Evolutionary conservation across 768 basidiomycete species (phyloP).

Genomic region (Lentinula sp.): DNA sequence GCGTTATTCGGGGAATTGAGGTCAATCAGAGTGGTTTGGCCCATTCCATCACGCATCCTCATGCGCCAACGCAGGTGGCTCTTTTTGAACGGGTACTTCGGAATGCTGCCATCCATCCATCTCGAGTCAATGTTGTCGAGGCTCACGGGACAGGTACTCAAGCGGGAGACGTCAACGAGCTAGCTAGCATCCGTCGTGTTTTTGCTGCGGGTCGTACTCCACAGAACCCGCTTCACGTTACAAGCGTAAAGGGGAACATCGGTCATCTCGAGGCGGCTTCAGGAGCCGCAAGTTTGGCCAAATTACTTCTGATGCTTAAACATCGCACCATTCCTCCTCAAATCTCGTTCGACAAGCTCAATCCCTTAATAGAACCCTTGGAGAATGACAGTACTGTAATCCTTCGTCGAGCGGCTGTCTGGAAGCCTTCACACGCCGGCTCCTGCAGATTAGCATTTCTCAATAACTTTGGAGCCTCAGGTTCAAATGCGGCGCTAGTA

Average conservation of each 20-base stretch:
- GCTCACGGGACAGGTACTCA: slow-evolving; percentile 74
- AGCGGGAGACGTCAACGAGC: slow-evolving; percentile 62
- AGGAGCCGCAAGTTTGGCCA: slow-evolving; percentile 65
- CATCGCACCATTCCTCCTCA: slow-evolving; percentile 51
- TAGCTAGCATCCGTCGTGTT: slow-evolving; percentile 54
- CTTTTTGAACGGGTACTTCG: slow-evolving; percentile 48
- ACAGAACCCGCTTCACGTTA: slow-evolving; percentile 53
- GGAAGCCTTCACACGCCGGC: slow-evolving; percentile 31
- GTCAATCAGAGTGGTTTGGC: slow-evolving; percentile 67
- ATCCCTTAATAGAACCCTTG: slow-evolving; percentile 48
- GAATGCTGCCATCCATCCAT: slow-evolving; percentile 35
- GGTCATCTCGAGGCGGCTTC: slow-evolving; percentile 76
- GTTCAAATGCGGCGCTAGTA: slow-evolving; percentile 59
- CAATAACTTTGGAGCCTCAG: slow-evolving; percentile 74
- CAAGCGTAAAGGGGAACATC: slow-evolving; percentile 68
- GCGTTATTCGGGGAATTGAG: slow-evolving; percentile 63
- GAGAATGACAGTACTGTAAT: slow-evolving; percentile 45
- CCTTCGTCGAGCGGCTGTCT: slow-evolving; percentile 23
- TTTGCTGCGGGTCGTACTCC: slow-evolving; percentile 35
- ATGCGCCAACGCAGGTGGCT: slow-evolving; percentile 49
- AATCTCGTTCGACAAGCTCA: slow-evolving; percentile 51
- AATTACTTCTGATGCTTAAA: slow-evolving; percentile 63
- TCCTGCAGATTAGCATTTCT: slow-evolving; percentile 48
- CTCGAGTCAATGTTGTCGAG: slow-evolving; percentile 56
- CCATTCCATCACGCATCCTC: slow-evolving; percentile 68